A percentile compares a stretch with the other conserved stretches of the same genome.
Conservation (phyloP, 768 basidiomycete species). For the Naganishia vaughanmartiniae region DNA sequence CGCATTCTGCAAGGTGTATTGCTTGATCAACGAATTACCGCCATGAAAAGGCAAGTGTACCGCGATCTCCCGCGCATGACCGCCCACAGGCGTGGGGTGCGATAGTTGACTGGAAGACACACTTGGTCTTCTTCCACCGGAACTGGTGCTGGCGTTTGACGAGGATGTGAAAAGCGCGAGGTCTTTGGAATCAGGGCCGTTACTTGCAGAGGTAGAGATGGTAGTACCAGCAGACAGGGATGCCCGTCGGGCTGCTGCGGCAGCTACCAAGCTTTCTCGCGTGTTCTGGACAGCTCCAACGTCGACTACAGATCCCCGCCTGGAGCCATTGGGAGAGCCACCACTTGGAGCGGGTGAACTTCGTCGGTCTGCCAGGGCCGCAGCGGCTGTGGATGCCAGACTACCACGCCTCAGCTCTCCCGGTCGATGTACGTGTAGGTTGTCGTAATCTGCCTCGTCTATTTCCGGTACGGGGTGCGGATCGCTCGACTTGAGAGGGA, state of each 20-base stretch:
- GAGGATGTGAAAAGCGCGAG: slow-evolving; percentile 27
- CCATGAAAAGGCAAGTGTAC: slow-evolving; percentile 47
- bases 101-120: slow-evolving; percentile 22
- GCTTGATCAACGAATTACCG: slow-evolving; percentile 58
- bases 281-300: not conserved
- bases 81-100: slow-evolving; percentile 7
- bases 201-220: slow-evolving; percentile 8
- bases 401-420: slow-evolving; percentile 34
- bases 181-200: slow-evolving; percentile 33
- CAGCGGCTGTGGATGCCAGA: slow-evolving; percentile 10
- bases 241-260: slow-evolving; percentile 30
- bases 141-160: slow-evolving; percentile 22
- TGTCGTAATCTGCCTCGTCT: slow-evolving; percentile 42
- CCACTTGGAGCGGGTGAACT: slow-evolving; percentile 27
- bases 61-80: slow-evolving; percentile 22
- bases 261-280: slow-evolving; percentile 4
- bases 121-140: slow-evolving; percentile 20
- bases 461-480: slow-evolving; percentile 38
- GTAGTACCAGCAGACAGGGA: slow-evolving; percentile 24
- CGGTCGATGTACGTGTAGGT: slow-evolving; percentile 51
- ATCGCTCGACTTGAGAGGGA: slow-evolving; percentile 42
- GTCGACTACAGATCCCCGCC: slow-evolving; percentile 22
- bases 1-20: slow-evolving; percentile 80
- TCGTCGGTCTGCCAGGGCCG: slow-evolving; percentile 25
- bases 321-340: not conserved